Percentiles rank a stretch among this genome's conserved stretches.
Evolutionary conservation across 176 grass and related monocot genomes (phyloP).

Genomic region (Aegilops sharonensis): DNA sequence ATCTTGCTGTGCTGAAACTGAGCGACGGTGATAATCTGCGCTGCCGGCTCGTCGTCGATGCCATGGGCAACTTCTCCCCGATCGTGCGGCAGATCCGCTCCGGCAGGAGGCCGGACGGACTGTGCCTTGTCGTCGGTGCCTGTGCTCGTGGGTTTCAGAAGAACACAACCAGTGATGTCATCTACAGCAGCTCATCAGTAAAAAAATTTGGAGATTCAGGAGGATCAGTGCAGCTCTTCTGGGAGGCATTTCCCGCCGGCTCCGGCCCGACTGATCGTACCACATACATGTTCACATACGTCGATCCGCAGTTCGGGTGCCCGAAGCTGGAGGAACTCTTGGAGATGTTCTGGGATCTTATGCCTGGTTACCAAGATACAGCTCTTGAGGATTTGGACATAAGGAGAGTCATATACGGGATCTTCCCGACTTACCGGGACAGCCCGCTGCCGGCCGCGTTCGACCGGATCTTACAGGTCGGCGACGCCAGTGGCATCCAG

Average conservation of each 20-base stretch:
- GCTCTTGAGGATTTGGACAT: slow-evolving; percentile 78
- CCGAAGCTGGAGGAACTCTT: slow-evolving; percentile 87
- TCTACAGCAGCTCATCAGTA: slow-evolving; percentile 78
- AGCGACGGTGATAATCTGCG: slow-evolving; percentile 58
- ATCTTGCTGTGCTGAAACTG: slow-evolving; percentile 65
- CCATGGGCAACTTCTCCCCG: slow-evolving; percentile 99
- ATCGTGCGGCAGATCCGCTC: slow-evolving; percentile 80
- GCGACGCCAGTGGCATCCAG: slow-evolving; percentile 96
- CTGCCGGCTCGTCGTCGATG: slow-evolving; percentile 71
- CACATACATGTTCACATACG: slow-evolving; percentile 98
- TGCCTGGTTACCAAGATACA: slow-evolving; percentile 74
- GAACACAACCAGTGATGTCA: slow-evolving; percentile 80
- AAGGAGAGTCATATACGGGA: slow-evolving; percentile 89
- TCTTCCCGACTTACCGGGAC: slow-evolving; percentile 92
- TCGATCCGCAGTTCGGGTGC: slow-evolving; percentile 61
- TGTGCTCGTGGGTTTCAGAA: slow-evolving; percentile 73
- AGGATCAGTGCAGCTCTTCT: slow-evolving; percentile 64
- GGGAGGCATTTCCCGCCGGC: slow-evolving; percentile 98
- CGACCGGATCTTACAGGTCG: slow-evolving; percentile 93
- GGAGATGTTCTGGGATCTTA: slow-evolving; percentile 87
- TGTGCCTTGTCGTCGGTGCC: slow-evolving; percentile 94
- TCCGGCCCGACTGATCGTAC: slow-evolving; percentile 81
- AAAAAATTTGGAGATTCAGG: slow-evolving; percentile 57
- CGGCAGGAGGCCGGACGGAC: slow-evolving; percentile 86
- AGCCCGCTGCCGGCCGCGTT: slow-evolving; percentile 89